Percentiles rank a stretch among this genome's conserved stretches.
These are phyloP conservation scores for Saraca asoca DNA, from an alignment of 331 rosid species.

Conservation along the genomic window DNA sequence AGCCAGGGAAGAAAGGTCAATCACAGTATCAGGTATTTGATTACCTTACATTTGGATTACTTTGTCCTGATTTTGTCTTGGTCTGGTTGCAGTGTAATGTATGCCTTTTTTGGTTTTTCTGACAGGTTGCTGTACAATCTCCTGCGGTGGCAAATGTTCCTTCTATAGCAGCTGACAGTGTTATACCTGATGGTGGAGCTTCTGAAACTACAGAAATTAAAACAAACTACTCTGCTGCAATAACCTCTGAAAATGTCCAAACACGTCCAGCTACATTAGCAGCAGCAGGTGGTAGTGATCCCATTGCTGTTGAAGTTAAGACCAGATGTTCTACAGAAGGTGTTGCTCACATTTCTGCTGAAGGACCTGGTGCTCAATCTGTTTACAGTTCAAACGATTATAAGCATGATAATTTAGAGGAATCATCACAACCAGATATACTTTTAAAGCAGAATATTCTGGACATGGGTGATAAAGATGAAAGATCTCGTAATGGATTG, in stretches of 20 bases:
- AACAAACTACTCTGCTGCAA: slow-evolving; percentile 31
- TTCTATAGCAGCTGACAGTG: slow-evolving; percentile 41
- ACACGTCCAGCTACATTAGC: slow-evolving; percentile 34
- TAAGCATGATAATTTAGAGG: slow-evolving; percentile 34
- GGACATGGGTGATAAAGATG: slow-evolving; percentile 40
- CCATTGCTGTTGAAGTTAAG: slow-evolving; percentile 46
- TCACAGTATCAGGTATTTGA: slow-evolving; percentile 58
- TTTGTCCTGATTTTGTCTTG: slow-evolving; percentile 9
- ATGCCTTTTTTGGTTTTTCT: slow-evolving; percentile 2
- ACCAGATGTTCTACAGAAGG: slow-evolving; percentile 30
- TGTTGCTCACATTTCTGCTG: slow-evolving; percentile 38
- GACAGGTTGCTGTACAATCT: slow-evolving; percentile 57
- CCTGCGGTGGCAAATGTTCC: slow-evolving; percentile 35
- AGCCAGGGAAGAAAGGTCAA: slow-evolving; percentile 58
- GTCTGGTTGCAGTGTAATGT: slow-evolving; percentile 19
- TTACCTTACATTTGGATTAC: not conserved
- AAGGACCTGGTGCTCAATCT: slow-evolving; percentile 41
- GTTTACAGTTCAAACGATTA: slow-evolving; percentile 27
- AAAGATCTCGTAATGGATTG: slow-evolving; percentile 34
- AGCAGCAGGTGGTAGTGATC: slow-evolving; percentile 25
- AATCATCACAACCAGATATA: slow-evolving; percentile 36
- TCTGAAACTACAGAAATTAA: slow-evolving; percentile 42
- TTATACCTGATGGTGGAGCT: slow-evolving; percentile 42
- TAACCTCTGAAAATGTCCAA: slow-evolving; percentile 36
- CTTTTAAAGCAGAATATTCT: slow-evolving; percentile 20